These are phyloP conservation scores for Aspergillus mulundensis DNA, from an alignment of 495 filamentous ascomycete species.

Conservation along the genomic window DNA sequence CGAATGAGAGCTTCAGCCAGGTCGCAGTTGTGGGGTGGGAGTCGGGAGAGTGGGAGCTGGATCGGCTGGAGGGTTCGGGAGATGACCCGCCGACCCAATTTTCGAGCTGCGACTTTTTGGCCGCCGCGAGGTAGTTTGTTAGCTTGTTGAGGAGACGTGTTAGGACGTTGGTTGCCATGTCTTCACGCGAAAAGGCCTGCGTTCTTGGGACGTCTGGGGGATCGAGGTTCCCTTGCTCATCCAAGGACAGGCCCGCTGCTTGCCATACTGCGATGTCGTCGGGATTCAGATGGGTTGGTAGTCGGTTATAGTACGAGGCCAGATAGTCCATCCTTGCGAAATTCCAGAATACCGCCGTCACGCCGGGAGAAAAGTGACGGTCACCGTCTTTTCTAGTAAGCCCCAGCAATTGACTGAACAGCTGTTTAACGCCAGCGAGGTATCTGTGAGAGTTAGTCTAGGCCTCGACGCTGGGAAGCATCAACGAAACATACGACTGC, in stretches of 20 bases:
- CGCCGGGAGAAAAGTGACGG: slow-evolving; percentile 27
- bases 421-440: slow-evolving; percentile 25
- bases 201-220: neutral
- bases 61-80: slow-evolving; percentile 6
- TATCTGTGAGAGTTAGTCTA: slow-evolving; percentile 24
- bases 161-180: slow-evolving; percentile 33
- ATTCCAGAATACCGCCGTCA: slow-evolving; percentile 39
- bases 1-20: slow-evolving; percentile 38
- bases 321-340: slow-evolving; percentile 39
- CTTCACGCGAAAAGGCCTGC: slow-evolving; percentile 22
- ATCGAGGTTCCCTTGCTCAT: slow-evolving; percentile 24
- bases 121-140: slow-evolving; percentile 36
- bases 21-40: slow-evolving; percentile 26
- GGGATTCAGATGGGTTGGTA: slow-evolving; percentile 31
- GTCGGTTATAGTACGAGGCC: slow-evolving; percentile 34
- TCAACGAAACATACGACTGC: slow-evolving; percentile 34
- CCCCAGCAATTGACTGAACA: slow-evolving; percentile 30
- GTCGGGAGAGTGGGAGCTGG: slow-evolving; percentile 1
- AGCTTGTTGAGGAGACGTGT: slow-evolving; percentile 37
- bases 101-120: slow-evolving; percentile 33
- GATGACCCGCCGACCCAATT: slow-evolving; percentile 30
- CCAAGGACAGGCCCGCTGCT: slow-evolving; percentile 33
- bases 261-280: slow-evolving; percentile 32
- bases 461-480: too few relatives aligned
- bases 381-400: neutral